Evolutionary conservation across 2,329 filamentous ascomycete species (phyloP), one percentile per base, ranked within the genome.

Genomic region (Tricladium varicosporioides): DNA sequence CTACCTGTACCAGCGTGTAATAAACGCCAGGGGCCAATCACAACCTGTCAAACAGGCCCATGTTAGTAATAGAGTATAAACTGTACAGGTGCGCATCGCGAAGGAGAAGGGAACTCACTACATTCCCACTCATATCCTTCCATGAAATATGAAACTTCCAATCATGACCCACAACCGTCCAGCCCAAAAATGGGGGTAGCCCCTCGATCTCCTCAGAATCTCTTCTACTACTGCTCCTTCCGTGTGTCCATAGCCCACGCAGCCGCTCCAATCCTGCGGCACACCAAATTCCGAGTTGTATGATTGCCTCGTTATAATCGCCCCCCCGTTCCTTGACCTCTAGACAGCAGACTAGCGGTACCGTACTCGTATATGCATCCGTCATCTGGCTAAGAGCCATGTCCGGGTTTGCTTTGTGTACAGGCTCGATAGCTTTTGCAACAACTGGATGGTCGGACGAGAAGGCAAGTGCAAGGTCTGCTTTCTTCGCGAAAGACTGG

Each of bases 111-210:
- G 51, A 56, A 58, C 58, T 59, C 32, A 62, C 55, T 36, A 61
- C 52, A 59, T 63, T 63, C 31, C 60, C 56, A 61, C 49, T 19
- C 14, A 14, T 16, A 56, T 61, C 59, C 56, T 60, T 61, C 60
- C 51, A 63, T 40, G 51, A 55, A 51, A 63, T 61, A 54, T 59
- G 49, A 51, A 63, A 63, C 54, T 56, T 63, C 56, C 51, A 63
- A 56, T 63, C 56, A 60, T 60, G 51, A 48, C 59, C 55, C 40
- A 60, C 47, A 51, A 62, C 50, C 22, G 57, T 62, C 60, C 36
- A 60, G 19, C 60, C 60, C 16, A 62, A 53, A 33, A 62, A 62
- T 45, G 43, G 57, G 5, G 49, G 57, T 45, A 62, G 49, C 45
- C 59, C 59, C 49, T 60, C 51, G 22, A 27, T 7, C 51, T 61